A percentile compares a stretch with the other conserved stretches of the same genome.
Evolutionary conservation across 768 basidiomycete species (phyloP).

Genomic region (Hypholoma sublateritium): DNA sequence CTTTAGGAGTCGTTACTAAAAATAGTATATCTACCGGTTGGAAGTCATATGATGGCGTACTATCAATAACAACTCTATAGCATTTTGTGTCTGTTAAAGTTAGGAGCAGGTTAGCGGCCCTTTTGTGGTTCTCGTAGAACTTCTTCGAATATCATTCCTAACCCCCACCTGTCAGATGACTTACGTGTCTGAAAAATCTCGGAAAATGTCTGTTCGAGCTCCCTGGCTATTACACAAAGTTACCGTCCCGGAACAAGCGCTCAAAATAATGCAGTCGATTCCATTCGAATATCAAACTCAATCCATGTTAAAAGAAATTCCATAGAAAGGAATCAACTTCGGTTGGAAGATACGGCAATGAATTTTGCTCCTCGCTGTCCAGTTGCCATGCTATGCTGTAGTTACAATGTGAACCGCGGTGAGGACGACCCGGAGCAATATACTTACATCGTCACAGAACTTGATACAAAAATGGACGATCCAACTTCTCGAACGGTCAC

Average conservation of each 20-base stretch:
- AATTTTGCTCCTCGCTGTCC: too few relatives aligned
- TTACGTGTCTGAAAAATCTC: not conserved
- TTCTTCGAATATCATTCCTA: not conserved
- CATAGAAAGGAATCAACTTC: too few relatives aligned
- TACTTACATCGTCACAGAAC: not conserved
- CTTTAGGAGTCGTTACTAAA: not conserved
- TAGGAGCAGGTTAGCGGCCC: not conserved
- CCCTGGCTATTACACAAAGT: too few relatives aligned
- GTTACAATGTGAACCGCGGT: not conserved
- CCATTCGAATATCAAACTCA: too few relatives aligned
- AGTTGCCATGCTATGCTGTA: too few relatives aligned
- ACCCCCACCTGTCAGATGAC: not conserved
- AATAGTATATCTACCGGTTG: not conserved
- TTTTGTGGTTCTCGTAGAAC: not conserved
- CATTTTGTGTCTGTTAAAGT: not conserved
- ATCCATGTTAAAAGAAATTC: too few relatives aligned
- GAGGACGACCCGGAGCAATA: not conserved
- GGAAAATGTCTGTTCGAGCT: not conserved
- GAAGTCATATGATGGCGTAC: not conserved
- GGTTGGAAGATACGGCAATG: too few relatives aligned
- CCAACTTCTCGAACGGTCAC: not conserved
- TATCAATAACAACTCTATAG: not conserved
- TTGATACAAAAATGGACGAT: not conserved
- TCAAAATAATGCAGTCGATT: too few relatives aligned
- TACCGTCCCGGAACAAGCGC: too few relatives aligned